Percentiles rank a stretch among this genome's conserved stretches.
Conservation (phyloP, 495 filamentous ascomycete genomes). For the Thozetella sp. region DNA sequence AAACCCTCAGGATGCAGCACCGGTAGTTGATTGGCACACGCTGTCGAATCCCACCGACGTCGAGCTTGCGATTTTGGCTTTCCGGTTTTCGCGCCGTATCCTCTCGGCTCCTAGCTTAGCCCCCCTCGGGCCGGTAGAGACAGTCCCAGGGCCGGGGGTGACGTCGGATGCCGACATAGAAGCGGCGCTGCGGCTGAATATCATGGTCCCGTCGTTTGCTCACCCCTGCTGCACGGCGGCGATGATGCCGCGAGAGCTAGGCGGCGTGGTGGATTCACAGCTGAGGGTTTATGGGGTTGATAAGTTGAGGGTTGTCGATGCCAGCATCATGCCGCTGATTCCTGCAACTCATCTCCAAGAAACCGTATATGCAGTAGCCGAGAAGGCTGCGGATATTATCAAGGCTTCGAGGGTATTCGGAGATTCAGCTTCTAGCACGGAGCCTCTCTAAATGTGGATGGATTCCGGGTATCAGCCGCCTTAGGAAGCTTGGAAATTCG, state of each 20-base stretch:
- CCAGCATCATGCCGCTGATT: constrained; percentile 47
- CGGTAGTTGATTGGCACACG: constrained; percentile 25
- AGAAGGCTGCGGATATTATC: constrained; percentile 56
- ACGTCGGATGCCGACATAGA: constrained; percentile 12
- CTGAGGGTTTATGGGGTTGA: constrained; percentile 47
- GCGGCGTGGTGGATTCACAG: constrained; percentile 47
- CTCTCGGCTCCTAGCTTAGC: constrained; percentile 34
- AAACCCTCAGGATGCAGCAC: constrained; percentile 13
- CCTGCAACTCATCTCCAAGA: constrained; percentile 40
- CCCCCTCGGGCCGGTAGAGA: constrained; percentile 29
- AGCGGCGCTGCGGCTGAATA: constrained; percentile 13
- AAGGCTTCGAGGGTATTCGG: constrained; percentile 16
- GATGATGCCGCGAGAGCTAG: constrained; percentile 37
- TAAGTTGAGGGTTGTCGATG: constrained; percentile 45
- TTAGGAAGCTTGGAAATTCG: too few relatives aligned
- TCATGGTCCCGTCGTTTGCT: constrained; percentile 18
- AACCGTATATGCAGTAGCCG: constrained; percentile 56
- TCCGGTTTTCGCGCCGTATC: constrained; percentile 27
- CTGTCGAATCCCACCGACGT: constrained; percentile 33
- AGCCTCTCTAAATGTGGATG: too few relatives aligned
- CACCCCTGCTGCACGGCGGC: constrained; percentile 37
- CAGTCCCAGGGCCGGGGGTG: constrained; percentile 11
- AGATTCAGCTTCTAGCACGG: too few relatives aligned
- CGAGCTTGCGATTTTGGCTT: constrained; percentile 18
- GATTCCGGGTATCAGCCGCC: too few relatives aligned